Conservation (phyloP, 345 rosid species). For the Theobroma cacao region DNA sequence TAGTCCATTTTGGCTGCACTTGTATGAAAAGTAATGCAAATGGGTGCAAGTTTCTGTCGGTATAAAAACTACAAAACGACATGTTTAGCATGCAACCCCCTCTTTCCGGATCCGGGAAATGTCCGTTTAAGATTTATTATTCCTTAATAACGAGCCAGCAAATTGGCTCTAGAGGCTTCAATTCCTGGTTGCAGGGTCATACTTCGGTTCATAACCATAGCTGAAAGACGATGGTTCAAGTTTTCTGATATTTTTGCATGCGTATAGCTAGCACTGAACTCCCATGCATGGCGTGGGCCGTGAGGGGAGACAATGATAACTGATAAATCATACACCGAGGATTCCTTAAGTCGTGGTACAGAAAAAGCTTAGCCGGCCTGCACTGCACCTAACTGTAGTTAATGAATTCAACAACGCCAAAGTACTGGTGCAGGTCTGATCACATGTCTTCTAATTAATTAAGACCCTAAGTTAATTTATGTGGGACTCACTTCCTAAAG, state of each 20-base stretch:
- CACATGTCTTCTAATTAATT: too few relatives aligned
- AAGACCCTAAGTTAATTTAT: too few relatives aligned
- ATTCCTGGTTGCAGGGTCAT: neutral
- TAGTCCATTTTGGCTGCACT: neutral
- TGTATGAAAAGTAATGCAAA: neutral
- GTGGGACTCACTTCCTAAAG: too few relatives aligned
- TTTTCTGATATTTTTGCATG: too few relatives aligned
- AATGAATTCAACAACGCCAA: neutral
- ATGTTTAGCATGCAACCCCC: neutral
- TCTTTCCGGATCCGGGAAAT: neutral
- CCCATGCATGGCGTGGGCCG: too few relatives aligned
- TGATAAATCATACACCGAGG: too few relatives aligned
- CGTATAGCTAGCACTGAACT: neutral
- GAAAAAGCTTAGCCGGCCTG: neutral
- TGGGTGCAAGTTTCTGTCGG: neutral
- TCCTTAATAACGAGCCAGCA: neutral
- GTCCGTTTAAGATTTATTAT: neutral
- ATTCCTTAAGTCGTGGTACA: too few relatives aligned
- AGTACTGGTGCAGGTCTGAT: too few relatives aligned
- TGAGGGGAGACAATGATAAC: too few relatives aligned
- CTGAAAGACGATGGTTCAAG: too few relatives aligned
- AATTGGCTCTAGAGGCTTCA: neutral
- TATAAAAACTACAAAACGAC: neutral
- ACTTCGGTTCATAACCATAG: too few relatives aligned
- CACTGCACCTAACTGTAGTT: neutral